These are phyloP conservation scores for Penium margaritaceum DNA, from an alignment of 139 green algal genomes.

Conservation along the genomic window DNA sequence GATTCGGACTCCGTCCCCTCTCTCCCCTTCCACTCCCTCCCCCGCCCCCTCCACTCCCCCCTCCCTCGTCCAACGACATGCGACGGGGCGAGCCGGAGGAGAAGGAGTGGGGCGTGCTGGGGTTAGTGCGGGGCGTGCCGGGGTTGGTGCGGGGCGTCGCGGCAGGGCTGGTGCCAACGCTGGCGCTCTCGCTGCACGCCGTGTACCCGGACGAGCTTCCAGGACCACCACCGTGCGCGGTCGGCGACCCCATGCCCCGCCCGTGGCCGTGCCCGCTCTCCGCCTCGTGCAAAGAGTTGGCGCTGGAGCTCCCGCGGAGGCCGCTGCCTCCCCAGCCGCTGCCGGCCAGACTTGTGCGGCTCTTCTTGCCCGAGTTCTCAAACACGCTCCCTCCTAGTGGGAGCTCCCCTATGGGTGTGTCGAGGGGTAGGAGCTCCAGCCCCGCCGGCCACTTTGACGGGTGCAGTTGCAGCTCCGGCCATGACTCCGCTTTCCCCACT, in stretches of 20 bases:
- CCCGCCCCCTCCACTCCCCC: not conserved
- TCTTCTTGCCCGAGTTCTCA: conserved; percentile 1
- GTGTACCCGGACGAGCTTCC: not conserved
- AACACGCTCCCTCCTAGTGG: not conserved
- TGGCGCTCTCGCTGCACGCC: not conserved
- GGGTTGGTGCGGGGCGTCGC: too few species aligned
- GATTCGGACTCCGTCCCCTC: too few species aligned
- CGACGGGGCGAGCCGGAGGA: too few species aligned
- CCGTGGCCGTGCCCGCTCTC: not conserved
- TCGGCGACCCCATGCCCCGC: too few species aligned
- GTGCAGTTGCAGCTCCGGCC: not conserved
- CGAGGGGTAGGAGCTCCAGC: conserved; percentile 21
- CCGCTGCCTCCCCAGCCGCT: too few species aligned
- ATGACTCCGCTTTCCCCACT: conserved; percentile 6
- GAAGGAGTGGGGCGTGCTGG: too few species aligned
- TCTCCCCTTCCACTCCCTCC: not conserved
- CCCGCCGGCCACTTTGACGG: not conserved
- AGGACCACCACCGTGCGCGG: too few species aligned
- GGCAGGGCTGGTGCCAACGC: not conserved
- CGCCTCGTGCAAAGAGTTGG: not conserved
- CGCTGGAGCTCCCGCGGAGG: too few species aligned
- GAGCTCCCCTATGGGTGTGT: conserved; percentile 13
- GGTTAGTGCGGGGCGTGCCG: too few species aligned
- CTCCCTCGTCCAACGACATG: not conserved
- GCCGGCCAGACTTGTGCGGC: too few species aligned